Base-by-base conservation (phyloP, 495 filamentous ascomycete genomes). In the Daldinia childiae region DNA sequence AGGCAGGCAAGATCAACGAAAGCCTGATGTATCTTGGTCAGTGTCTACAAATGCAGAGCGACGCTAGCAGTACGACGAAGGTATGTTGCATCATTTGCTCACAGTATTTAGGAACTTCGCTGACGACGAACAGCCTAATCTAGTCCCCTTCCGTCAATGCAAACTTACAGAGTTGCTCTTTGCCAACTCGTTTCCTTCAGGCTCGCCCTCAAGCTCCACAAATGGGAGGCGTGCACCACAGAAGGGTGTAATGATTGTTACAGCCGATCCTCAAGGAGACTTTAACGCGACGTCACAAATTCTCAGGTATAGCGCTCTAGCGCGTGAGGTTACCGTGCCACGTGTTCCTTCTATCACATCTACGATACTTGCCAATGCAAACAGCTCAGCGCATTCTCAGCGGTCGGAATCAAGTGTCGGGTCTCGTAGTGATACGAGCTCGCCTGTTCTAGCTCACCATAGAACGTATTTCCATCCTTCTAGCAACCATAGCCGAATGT, bases 1-100 rank as follows among this genome's bases (percentile, higher is more conserved):
- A 99, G 79, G 96, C 95, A 21, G 96, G 95, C 17, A 97, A 97
- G 79, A 99, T 99, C 74, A 99, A 99, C 76, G 94, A 97, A 77
- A 94, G 90, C 74, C 80, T 99, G 74, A 99, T 99, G 96, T 98
- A 97, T 78, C 88, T 99, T 1, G 95, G 95, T 0, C 96, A 98
- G 77, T 98, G 96, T 77, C 83, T 99, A 71, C 95, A 99, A 78
- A 93, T 97, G 89, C 96, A 98, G 79, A 93, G 90, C 65, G 91
- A 93, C 72, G 83, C 90, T 41, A 90, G 88, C 38, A 88, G 88
- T 66, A 88, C 89, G 58, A 87, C 87, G 62, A 95, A 93, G 88
- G 92, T 93, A 86, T 27, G 82, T 66, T 7, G 21, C 11, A 30
- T 52, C 27, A 14, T 21, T 14, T 9, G 29, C 34, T 9, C 36